phyloP scores from a whole-genome alignment of 345 rosid species.

The Pugionium cornutum region DNA sequence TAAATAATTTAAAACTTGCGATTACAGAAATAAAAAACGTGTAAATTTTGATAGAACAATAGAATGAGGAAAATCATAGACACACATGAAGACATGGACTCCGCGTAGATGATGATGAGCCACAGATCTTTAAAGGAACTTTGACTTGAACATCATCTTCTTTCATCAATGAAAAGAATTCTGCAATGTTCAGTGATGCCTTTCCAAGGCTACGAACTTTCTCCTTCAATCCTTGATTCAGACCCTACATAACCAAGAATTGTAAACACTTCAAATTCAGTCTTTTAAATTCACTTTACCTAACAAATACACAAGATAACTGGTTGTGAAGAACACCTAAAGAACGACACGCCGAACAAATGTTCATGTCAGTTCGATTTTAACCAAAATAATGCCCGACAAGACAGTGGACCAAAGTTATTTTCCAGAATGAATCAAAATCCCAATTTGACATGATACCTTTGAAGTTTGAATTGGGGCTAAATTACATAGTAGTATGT shows the following conservation, averaged over 20 bases:
- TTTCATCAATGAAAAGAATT: constrained; percentile 52
- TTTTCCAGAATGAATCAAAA: neutral
- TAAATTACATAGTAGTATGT: constrained; percentile 9
- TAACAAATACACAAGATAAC: neutral
- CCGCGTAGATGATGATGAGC: constrained; percentile 32
- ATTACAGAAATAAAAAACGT: constrained; percentile 32
- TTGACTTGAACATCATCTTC: constrained; percentile 64
- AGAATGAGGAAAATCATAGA: neutral
- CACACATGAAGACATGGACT: constrained; percentile 43
- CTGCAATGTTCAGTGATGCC: constrained; percentile 63
- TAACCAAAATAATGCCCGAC: neutral
- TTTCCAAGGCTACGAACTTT: constrained; percentile 62
- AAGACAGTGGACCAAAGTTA: neutral
- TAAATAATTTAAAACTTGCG: neutral
- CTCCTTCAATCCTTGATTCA: constrained; percentile 51
- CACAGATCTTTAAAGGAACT: constrained; percentile 51
- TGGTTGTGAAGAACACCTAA: neutral
- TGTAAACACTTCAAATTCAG: neutral
- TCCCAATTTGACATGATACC: no score
- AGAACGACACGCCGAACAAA: neutral
- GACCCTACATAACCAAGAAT: constrained; percentile 38
- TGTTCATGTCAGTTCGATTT: neutral
- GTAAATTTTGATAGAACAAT: neutral
- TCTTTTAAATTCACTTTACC: neutral
- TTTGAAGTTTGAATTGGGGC: neutral